Conservation (phyloP, 2,329 filamentous ascomycete species). For the Neoarthrinium moseri region DNA sequence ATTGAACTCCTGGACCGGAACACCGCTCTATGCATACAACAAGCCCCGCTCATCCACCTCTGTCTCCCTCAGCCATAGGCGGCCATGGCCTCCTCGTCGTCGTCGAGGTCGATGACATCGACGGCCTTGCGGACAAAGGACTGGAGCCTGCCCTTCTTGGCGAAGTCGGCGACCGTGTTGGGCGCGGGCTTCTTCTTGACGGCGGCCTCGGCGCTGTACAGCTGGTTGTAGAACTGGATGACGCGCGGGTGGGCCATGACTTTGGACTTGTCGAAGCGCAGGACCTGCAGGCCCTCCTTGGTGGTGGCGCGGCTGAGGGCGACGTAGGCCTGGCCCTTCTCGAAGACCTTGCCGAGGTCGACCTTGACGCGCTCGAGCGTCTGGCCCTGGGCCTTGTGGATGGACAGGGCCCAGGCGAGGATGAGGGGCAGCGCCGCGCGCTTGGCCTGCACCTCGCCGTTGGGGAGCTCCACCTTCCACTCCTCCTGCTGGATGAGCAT, state of each 20-base stretch:
- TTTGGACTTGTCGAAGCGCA: conserved; percentile 84
- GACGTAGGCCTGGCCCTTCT: conserved; percentile 97
- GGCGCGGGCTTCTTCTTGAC: conserved; percentile 27
- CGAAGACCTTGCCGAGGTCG: conserved; percentile 87
- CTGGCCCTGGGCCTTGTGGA: conserved; percentile 97
- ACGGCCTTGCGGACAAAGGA: conserved; percentile 13
- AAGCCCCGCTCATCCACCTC: too few species aligned
- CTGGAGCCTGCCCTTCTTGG: conserved; percentile 28
- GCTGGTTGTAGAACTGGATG: conserved; percentile 77
- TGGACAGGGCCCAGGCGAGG: conserved; percentile 93
- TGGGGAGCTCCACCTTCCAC: conserved; percentile 98
- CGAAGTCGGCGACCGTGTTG: conserved; percentile 38
- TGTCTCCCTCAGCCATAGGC: conserved; percentile 45
- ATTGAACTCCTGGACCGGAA: conserved; percentile 5
- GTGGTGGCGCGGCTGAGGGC: conserved; percentile 89
- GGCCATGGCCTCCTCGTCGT: conserved; percentile 48
- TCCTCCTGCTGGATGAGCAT: conserved; percentile 83
- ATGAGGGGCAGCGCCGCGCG: conserved; percentile 84
- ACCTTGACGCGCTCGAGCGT: conserved; percentile 93
- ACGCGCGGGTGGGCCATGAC: conserved; percentile 94
- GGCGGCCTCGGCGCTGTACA: conserved; percentile 69
- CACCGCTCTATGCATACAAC: conserved; percentile 8
- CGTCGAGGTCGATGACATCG: conserved; percentile 36
- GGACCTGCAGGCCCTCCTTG: conserved; percentile 82
- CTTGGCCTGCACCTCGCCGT: conserved; percentile 87